A percentile compares a stretch with the other conserved stretches of the same genome.
These are phyloP conservation scores for Pleurotus sapidus DNA, from an alignment of 768 basidiomycete species.

Conservation along the genomic window DNA sequence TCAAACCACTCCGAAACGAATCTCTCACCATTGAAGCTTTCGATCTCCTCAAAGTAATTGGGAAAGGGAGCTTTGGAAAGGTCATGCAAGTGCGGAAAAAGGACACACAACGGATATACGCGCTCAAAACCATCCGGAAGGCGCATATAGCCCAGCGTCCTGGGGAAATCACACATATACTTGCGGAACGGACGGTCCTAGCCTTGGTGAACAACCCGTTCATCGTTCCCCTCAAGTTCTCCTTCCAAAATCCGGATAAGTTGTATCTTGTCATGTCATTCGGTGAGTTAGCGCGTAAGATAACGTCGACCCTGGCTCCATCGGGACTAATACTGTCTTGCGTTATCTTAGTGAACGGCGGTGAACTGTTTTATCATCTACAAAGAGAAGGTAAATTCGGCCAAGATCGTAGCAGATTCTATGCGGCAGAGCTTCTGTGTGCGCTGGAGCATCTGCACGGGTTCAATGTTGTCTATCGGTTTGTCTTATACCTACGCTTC, in stretches of 20 bases:
- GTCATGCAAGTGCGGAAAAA: slow-evolving; percentile 99
- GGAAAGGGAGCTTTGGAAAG: slow-evolving; percentile 97
- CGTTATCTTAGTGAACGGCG: slow-evolving; percentile 75
- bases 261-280: slow-evolving; percentile 98
- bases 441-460: slow-evolving; percentile 95
- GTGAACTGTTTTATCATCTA: slow-evolving; percentile 96
- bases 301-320: neutral
- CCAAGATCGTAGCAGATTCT: slow-evolving; percentile 90
- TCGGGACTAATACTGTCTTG: neutral
- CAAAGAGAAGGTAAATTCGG: slow-evolving; percentile 97
- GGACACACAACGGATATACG: slow-evolving; percentile 96
- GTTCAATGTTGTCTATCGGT: slow-evolving; percentile 99
- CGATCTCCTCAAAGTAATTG: slow-evolving; percentile 96
- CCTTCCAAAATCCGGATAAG: slow-evolving; percentile 97
- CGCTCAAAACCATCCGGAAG: slow-evolving; percentile 97
- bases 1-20: slow-evolving; percentile 82
- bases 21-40: slow-evolving; percentile 94
- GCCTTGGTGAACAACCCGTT: slow-evolving; percentile 98
- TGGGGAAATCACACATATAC: slow-evolving; percentile 96
- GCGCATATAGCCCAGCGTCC: slow-evolving; percentile 95
- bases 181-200: slow-evolving; percentile 95
- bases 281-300: slow-evolving; percentile 39
- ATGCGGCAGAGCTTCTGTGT: slow-evolving; percentile 94
- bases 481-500: slow-evolving; percentile 16
- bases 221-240: slow-evolving; percentile 98